A percentile compares a stretch with the other conserved stretches of the same genome.
phyloP scores from a whole-genome alignment of 331 rosid species.

The Acacia concinna region DNA sequence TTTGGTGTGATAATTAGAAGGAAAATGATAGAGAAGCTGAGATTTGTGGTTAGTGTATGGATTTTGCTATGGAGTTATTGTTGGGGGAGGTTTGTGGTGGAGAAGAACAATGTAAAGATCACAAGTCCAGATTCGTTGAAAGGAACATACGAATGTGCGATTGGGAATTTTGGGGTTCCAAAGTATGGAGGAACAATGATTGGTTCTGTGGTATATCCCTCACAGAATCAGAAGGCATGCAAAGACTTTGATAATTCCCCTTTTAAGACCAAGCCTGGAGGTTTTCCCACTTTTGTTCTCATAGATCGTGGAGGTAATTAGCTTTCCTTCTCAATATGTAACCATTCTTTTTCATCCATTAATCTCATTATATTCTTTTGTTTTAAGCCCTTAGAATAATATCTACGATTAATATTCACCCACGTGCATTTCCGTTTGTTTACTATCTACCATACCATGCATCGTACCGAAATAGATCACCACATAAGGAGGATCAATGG shows the following conservation, averaged over 20 bases:
- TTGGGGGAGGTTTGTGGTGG: constrained; percentile 84
- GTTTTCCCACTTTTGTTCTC: constrained; percentile 71
- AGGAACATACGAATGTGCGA: constrained; percentile 79
- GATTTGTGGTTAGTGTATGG: constrained; percentile 48
- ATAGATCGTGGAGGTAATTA: constrained; percentile 88
- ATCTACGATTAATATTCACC: neutral
- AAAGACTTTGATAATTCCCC: constrained; percentile 52
- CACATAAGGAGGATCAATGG: neutral
- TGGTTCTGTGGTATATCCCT: constrained; percentile 75
- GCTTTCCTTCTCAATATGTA: neutral
- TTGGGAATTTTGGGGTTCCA: constrained; percentile 97
- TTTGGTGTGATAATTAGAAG: neutral
- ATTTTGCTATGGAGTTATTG: constrained; percentile 55
- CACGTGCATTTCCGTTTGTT: neutral
- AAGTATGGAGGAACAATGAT: constrained; percentile 89
- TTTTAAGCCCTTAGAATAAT: neutral
- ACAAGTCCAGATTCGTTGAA: constrained; percentile 65
- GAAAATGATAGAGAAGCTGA: constrained; percentile 48
- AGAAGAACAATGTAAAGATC: constrained; percentile 85
- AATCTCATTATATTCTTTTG: too few species aligned
- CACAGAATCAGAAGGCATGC: constrained; percentile 82
- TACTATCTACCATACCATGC: neutral
- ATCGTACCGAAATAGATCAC: neutral
- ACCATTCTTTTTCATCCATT: neutral
- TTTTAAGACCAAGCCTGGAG: constrained; percentile 70